Base-by-base conservation (phyloP, 2,329 filamentous ascomycete genomes). In the Trichoderma polysporum region DNA sequence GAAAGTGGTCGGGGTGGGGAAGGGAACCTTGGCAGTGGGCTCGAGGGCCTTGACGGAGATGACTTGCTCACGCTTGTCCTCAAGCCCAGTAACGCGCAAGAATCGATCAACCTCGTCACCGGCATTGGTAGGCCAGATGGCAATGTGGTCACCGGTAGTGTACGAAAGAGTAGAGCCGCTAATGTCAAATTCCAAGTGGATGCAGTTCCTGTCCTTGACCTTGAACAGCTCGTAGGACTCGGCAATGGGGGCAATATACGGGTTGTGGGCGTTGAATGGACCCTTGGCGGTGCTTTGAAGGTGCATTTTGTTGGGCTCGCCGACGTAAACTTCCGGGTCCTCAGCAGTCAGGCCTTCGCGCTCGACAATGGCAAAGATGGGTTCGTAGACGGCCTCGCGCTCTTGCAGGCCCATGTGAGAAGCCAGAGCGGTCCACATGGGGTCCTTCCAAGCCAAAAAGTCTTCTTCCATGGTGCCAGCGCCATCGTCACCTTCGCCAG, bases 391-490 rank as follows among this genome's bases (percentile, higher is more conserved):
- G 69, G 94, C 92, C 78, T 99, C 96, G 68, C 95, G 93, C 81
- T 99, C 95, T 80, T 98, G 91, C 66, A 99, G 83, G 63, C 88
- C 88, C 90, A 99, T 92, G 76, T 92, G 89, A 71, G 92, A 87
- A 27, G 91, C 85, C 62, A 99, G 84, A 68, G 91, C 91, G 74
- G 86, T 84, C 95, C 96, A 99, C 95, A 99, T 99, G 69, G 94
- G 94, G 75, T 99, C 95, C 83, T 99, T 99, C 95, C 95, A 99
- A 71, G 94, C 92, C 74, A 99, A 82, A 79, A 98, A 99, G 76
- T 99, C 96, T 82, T 99, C 96, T 82, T 99, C 95, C 96, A 99
- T 99, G 66, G 95, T 99, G 69, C 96, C 95, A 71, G 95, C 94
- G 70, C 96, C 95, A 77, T 99, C 95, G 74, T 99, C 95, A 75